phyloP scores from a whole-genome alignment of 306 rosid genomes.

The Cucurbita moschata region DNA sequence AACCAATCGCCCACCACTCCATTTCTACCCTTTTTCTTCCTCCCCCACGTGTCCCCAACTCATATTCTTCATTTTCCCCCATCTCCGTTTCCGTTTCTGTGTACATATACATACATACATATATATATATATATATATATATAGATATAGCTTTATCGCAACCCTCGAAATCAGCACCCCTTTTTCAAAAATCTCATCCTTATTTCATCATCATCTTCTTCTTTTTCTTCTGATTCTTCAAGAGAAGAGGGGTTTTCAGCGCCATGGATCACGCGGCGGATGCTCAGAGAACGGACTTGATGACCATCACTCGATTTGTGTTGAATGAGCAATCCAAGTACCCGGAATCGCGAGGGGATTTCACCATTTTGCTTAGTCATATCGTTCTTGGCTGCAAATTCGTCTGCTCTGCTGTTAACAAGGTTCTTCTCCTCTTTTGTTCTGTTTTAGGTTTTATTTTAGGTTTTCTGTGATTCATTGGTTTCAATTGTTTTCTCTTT shows the following conservation, averaged over 20 bases:
- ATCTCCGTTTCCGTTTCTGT: background rate
- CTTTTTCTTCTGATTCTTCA: background rate
- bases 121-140: background rate
- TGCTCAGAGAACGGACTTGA: conserved; percentile 74
- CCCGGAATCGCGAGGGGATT: conserved; percentile 90
- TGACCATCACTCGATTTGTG: conserved; percentile 85
- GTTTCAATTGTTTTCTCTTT: background rate
- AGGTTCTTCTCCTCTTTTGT: conserved; percentile 19
- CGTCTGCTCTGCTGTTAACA: conserved; percentile 79
- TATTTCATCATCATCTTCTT: background rate
- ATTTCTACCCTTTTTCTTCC: background rate
- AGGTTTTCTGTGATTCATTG: background rate
- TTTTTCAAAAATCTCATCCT: background rate
- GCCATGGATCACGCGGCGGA: conserved; percentile 90
- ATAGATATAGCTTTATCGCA: background rate
- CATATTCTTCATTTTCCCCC: background rate
- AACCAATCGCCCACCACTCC: conserved; percentile 1
- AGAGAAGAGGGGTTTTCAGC: background rate
- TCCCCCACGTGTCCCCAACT: conserved; percentile 1
- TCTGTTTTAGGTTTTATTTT: background rate
- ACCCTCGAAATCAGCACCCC: background rate
- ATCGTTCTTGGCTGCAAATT: conserved; percentile 96
- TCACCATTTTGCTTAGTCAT: conserved; percentile 83
- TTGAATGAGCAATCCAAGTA: conserved; percentile 78
- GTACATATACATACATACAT: too few relatives aligned